Conservation (phyloP, 441 rosid species). For the Erodium moschatum region DNA sequence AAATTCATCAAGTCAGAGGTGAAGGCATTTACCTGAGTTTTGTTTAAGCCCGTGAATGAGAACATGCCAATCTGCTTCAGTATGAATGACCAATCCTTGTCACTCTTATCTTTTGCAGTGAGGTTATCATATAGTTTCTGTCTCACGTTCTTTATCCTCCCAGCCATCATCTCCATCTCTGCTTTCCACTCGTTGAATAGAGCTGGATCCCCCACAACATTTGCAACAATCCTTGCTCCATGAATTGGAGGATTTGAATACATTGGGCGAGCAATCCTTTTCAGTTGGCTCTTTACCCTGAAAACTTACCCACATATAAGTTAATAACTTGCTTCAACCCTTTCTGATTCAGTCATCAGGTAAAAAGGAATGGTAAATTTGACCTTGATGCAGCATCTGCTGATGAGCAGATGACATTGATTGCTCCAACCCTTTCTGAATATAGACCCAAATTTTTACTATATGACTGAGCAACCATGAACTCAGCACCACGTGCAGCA, state of each 20-base stretch:
- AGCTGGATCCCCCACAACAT: conserved; percentile 68
- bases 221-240: conserved; percentile 88
- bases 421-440: conserved; percentile 89
- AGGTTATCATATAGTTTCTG: conserved; percentile 66
- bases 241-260: conserved; percentile 94
- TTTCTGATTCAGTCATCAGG: neutral
- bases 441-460: conserved; percentile 93
- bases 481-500: conserved; percentile 79
- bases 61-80: conserved; percentile 95
- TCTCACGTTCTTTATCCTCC: conserved; percentile 84
- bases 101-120: conserved; percentile 61
- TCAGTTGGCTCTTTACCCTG: conserved; percentile 97
- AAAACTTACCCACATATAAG: neutral
- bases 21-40: conserved; percentile 52
- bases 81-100: conserved; percentile 90
- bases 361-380: neutral
- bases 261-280: conserved; percentile 92
- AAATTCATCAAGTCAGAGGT: neutral
- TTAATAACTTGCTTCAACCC: neutral
- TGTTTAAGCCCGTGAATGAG: conserved; percentile 86
- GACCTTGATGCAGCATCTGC: conserved; percentile 83
- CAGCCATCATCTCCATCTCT: conserved; percentile 98
- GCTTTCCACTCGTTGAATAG: conserved; percentile 82
- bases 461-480: conserved; percentile 90
- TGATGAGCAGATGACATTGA: conserved; percentile 78